Conservation (phyloP, 1,139 yeast species). For the Suhomyces bribrorum region DNA sequence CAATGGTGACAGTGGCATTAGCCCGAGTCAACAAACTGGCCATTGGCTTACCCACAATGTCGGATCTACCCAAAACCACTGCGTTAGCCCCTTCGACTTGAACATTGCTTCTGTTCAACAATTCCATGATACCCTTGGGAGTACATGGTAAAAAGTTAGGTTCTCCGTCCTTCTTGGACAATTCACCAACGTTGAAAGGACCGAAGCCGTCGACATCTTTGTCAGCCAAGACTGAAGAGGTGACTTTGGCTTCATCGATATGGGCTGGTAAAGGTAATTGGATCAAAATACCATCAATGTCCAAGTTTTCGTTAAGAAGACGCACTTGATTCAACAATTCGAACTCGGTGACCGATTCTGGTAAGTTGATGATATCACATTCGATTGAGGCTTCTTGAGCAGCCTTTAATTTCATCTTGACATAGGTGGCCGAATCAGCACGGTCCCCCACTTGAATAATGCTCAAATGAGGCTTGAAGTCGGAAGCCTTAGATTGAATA, state of each 20-base stretch:
- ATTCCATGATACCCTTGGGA: conserved; percentile 88
- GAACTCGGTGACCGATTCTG: conserved; percentile 58
- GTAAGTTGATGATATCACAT: conserved; percentile 67
- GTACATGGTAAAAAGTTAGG: conserved; percentile 94
- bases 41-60: conserved; percentile 81
- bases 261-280: conserved; percentile 90
- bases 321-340: conserved; percentile 62
- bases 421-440: conserved; percentile 93
- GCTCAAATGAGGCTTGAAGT: conserved; percentile 74
- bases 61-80: conserved; percentile 79
- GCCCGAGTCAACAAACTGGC: conserved; percentile 69
- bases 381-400: conserved; percentile 80
- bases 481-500: conserved; percentile 55
- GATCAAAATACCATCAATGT: conserved; percentile 85
- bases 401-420: conserved; percentile 90
- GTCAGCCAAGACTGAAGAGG: conserved; percentile 70
- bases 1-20: conserved; percentile 79
- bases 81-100: conserved; percentile 71
- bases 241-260: conserved; percentile 74
- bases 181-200: conserved; percentile 85
- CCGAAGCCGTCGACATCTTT: conserved; percentile 98
- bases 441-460: conserved; percentile 90
- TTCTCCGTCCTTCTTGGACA: conserved; percentile 82
- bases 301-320: conserved; percentile 62
- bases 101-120: conserved; percentile 65